Base-by-base conservation (phyloP, 441 rosid genomes). In the Corymbia calophylla region DNA sequence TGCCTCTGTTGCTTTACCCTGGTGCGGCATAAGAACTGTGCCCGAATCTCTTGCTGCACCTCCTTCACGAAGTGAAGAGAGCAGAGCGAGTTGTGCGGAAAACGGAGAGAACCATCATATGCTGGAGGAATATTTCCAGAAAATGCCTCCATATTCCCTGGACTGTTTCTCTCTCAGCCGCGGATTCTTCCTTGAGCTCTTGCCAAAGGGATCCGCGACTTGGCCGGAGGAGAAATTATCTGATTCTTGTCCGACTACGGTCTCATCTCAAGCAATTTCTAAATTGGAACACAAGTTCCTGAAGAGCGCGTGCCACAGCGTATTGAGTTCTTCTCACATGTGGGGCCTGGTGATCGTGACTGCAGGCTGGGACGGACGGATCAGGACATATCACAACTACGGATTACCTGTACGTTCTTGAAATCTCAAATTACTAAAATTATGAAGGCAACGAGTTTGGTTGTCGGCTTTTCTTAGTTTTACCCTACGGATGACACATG, bases 141-240 rank as follows among this genome's bases (percentile, higher is more conserved):
- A 90, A 62, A 91, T 93, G 54, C 92, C 94, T 47, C 92, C 93
- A 49, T 92, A 94, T 70, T 93, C 95, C 25, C 92, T 91, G 4
- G 94, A 93, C 27, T 90, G 91, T 54, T 91, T 92, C 88, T 87
- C 95, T 4, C 85, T 87, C 58, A 90, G 88, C 87, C 93, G 90
- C 56, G 91, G 93, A 23, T 91, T 90, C 84, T 87, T 91, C 54
- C 88, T 89, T 2, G 93, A 91, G 88, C 86, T 93, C 86, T 89
- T 93, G 70, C 90, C 92, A 7, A 93, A 84, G 90, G 93, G 91
- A n/a, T 89, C 94, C 1, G 93, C 93, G 32, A 93, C 95, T 21
- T 94, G 95, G 94, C 94, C 94, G 0, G 94, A 93, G 91, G 95
- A 94, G 91, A 90, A 91, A 84, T 92, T 94, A 58, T 95, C 94